Conservation (phyloP, 78 protist genomes). For the Emiliania huxleyi region DNA sequence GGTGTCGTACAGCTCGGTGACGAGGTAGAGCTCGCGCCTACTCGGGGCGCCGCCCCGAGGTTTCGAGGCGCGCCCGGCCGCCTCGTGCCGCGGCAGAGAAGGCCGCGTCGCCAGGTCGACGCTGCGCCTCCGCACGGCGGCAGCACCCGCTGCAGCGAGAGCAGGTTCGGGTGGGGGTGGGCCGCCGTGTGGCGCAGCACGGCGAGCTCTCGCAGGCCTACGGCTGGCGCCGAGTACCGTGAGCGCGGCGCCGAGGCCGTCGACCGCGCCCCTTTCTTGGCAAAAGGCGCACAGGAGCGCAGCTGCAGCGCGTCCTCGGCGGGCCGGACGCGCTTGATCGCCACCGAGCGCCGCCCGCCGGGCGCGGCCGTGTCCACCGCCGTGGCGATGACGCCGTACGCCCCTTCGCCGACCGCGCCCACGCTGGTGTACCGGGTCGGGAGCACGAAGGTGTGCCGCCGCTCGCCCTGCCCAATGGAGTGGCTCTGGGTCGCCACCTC, state of each 20-base stretch:
- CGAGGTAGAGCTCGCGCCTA: neutral
- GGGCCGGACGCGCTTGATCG: conserved; percentile 27
- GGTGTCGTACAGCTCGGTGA: neutral
- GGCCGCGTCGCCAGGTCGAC: too few species aligned
- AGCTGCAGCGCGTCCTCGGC: neutral
- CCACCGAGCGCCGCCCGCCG: neutral
- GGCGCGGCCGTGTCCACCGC: neutral
- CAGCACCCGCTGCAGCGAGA: neutral
- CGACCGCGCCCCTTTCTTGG: too few species aligned
- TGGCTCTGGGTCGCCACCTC: neutral
- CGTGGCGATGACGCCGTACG: conserved; percentile 21
- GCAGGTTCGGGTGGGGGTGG: neutral
- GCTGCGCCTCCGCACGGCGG: too few species aligned
- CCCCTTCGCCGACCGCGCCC: conserved; percentile 3
- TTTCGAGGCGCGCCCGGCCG: too few species aligned
- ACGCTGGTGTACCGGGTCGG: neutral
- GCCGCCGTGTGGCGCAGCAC: neutral
- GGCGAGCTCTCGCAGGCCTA: conserved; percentile 12
- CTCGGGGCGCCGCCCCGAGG: neutral
- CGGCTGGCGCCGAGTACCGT: too few species aligned
- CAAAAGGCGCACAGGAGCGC: neutral
- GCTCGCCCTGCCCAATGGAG: neutral
- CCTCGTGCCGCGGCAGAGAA: too few species aligned
- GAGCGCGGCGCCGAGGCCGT: too few species aligned
- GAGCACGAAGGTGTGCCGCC: neutral